Conservation (phyloP, 2,329 filamentous ascomycete genomes). For the Sporothrix sp. region DNA sequence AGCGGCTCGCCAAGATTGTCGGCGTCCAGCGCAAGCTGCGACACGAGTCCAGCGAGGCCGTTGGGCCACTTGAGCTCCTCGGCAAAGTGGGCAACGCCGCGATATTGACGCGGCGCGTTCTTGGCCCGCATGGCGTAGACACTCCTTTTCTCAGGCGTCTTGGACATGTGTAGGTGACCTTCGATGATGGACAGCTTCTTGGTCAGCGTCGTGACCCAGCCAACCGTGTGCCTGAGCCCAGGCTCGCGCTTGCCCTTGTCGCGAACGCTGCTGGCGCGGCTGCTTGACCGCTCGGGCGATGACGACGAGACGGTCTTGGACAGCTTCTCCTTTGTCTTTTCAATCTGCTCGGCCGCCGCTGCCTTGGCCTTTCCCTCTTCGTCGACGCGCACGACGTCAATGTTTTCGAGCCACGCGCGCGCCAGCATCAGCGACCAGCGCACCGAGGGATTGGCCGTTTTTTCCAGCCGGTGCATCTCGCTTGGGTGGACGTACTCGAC, state of each 20-base stretch:
- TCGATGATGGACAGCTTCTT: constrained; percentile 39
- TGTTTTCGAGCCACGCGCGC: constrained; percentile 58
- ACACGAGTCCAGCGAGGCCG: constrained; percentile 16
- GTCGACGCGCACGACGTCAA: constrained; percentile 34
- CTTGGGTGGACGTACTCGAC: constrained; percentile 42
- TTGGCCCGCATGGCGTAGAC: constrained; percentile 45
- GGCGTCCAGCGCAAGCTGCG: not conserved
- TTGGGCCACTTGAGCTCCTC: constrained; percentile 53
- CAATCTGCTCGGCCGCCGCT: not conserved
- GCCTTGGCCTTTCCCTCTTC: constrained; percentile 15
- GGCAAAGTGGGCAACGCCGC: constrained; percentile 55
- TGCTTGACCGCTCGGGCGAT: not conserved
- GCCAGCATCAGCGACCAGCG: constrained; percentile 59
- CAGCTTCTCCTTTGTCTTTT: constrained; percentile 4
- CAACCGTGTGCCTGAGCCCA: constrained; percentile 26
- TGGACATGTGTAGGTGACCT: constrained; percentile 15
- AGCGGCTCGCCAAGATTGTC: constrained; percentile 23
- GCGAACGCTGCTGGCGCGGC: constrained; percentile 19
- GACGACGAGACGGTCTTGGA: not conserved
- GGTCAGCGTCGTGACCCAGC: constrained; percentile 50
- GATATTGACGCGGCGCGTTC: constrained; percentile 48
- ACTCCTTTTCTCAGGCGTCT: constrained; percentile 21
- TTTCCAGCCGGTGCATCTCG: constrained; percentile 52
- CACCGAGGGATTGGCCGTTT: constrained; percentile 50
- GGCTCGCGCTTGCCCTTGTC: constrained; percentile 16